Percentiles rank a stretch among this genome's conserved stretches.
Conservation (phyloP, 257 asterid genomes). For the Anisodus tanguticus region DNA sequence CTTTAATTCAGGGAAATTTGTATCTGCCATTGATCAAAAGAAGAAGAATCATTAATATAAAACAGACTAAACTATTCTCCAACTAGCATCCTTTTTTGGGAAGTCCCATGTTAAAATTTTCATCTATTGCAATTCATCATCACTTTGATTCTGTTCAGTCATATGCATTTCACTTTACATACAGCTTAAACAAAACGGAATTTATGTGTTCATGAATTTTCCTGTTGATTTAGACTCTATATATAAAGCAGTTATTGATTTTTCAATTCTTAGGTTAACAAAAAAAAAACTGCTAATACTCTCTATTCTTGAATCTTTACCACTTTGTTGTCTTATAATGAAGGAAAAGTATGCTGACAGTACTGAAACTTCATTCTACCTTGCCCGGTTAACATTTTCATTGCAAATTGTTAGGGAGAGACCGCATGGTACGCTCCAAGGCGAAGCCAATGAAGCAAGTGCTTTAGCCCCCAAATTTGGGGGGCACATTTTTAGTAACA, state of each 20-base stretch:
- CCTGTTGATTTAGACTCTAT: background rate
- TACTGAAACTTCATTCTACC: background rate
- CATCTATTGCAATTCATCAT: background rate
- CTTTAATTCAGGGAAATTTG: slow-evolving; percentile 39
- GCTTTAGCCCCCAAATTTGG: no score
- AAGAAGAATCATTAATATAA: background rate
- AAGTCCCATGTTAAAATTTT: background rate
- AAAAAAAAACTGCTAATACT: background rate
- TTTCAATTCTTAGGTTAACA: background rate
- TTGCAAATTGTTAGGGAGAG: background rate
- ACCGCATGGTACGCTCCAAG: no score
- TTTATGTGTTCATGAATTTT: background rate
- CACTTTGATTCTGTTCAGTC: background rate
- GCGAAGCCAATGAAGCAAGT: no score
- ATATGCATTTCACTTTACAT: background rate
- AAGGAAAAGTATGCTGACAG: background rate
- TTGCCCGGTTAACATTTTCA: background rate
- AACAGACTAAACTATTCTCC: background rate
- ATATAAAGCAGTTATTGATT: background rate
- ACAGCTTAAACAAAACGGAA: background rate
- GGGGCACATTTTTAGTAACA: no score
- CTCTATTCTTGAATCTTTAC: background rate
- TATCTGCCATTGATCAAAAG: slow-evolving; percentile 46
- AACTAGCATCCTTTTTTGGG: background rate
- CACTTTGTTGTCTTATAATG: background rate